A percentile compares a stretch with the other conserved stretches of the same genome.
Conservation (phyloP, 257 asterid species). For the Jasminum sambac region DNA sequence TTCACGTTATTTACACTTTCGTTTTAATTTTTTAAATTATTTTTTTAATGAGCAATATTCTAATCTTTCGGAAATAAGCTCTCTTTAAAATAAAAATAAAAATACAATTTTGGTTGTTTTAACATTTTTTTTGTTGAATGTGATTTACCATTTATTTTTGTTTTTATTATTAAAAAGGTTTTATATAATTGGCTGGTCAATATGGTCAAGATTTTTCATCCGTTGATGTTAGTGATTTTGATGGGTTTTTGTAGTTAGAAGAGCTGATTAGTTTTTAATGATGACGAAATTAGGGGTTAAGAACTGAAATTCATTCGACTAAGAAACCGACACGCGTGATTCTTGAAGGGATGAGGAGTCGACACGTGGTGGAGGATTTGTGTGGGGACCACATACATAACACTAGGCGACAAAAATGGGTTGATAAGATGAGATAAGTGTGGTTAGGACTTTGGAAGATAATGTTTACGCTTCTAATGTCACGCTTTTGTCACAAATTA, state of each 20-base stretch:
- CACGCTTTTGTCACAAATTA: conserved; percentile 21
- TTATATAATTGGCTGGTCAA: neutral
- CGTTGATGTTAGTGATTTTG: neutral
- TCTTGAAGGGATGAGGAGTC: neutral
- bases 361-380: conserved; percentile 29
- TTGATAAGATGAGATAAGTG: conserved; percentile 26
- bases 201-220: neutral
- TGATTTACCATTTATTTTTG: neutral
- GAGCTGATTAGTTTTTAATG: conserved; percentile 12
- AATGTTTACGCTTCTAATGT: conserved; percentile 19
- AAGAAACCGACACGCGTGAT: conserved; percentile 35
- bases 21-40: no score
- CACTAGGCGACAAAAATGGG: conserved; percentile 10
- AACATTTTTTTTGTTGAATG: no score
- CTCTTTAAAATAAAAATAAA: no score
- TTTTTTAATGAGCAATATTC: no score
- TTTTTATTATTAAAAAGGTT: neutral
- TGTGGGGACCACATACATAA: conserved; percentile 34
- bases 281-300: conserved; percentile 17
- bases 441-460: neutral
- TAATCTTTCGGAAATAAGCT: no score
- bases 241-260: neutral
- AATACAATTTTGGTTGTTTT: no score
- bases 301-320: conserved; percentile 34
- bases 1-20: no score